Evolutionary conservation across 768 basidiomycete species (phyloP).

Genomic region (Rhizopogon rudus): DNA sequence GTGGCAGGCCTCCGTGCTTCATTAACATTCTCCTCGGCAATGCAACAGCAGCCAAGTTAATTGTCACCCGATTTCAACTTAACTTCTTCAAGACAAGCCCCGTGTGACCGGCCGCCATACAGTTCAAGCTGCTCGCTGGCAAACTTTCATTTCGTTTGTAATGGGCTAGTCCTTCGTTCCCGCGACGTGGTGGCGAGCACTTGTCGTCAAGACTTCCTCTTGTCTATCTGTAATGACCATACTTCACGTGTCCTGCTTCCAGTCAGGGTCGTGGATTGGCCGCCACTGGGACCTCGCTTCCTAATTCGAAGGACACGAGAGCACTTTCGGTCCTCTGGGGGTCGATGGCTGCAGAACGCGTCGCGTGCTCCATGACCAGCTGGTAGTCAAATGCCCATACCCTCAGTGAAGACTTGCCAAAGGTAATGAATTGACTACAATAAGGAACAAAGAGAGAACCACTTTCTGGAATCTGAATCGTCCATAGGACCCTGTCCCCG

Average conservation of each 20-base stretch:
- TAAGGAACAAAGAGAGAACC: too few relatives aligned
- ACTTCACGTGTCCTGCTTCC: neutral
- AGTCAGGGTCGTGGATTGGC: neutral
- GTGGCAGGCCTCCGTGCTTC: neutral
- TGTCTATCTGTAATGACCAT: too few relatives aligned
- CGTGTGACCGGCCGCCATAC: neutral
- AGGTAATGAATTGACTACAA: too few relatives aligned
- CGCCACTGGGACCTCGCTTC: neutral
- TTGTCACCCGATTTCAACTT: neutral
- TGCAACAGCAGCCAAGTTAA: neutral
- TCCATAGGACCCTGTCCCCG: neutral
- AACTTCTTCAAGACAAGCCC: neutral
- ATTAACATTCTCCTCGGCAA: neutral
- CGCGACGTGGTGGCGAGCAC: neutral
- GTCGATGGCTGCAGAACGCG: too few relatives aligned
- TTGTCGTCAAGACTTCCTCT: neutral
- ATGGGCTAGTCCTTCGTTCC: too few relatives aligned
- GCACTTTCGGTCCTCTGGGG: neutral
- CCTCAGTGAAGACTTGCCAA: too few relatives aligned
- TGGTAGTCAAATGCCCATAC: too few relatives aligned
- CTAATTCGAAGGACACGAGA: neutral
- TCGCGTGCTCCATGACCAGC: too few relatives aligned
- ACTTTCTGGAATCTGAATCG: neutral
- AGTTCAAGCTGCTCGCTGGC: too few relatives aligned
- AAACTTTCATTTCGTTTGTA: too few relatives aligned